phyloP scores from a whole-genome alignment of 345 rosid genomes.

The Syzygium oleosum region DNA sequence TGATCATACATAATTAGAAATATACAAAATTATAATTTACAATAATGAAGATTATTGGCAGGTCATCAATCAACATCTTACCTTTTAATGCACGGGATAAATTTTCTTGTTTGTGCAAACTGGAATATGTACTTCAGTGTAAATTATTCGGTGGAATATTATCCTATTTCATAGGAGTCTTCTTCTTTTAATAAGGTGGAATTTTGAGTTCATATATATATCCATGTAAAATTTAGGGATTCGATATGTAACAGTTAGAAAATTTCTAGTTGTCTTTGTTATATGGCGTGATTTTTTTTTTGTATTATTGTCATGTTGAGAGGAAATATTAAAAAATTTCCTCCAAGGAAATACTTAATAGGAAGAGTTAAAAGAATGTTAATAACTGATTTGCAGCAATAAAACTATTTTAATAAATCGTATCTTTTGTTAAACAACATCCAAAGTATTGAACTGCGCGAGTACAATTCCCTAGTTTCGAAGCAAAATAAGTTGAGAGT shows the following conservation, averaged over 20 bases:
- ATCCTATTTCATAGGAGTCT: neutral
- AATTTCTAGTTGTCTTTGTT: neutral
- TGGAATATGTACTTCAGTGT: neutral
- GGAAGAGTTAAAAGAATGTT: neutral
- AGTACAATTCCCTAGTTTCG: neutral
- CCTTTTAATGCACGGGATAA: neutral
- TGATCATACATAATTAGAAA: neutral
- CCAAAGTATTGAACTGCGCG: neutral
- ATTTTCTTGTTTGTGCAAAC: neutral
- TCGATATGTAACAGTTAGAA: neutral
- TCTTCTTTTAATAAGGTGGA: neutral
- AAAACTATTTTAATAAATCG: neutral
- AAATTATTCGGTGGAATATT: neutral
- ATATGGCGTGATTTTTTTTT: neutral
- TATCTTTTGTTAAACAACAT: neutral
- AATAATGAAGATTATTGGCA: neutral
- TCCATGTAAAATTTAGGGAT: neutral
- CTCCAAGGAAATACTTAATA: neutral
- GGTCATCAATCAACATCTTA: neutral
- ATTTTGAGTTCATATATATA: neutral
- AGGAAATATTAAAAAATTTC: neutral
- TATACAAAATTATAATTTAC: neutral
- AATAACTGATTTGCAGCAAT: neutral
- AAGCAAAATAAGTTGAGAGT: neutral
- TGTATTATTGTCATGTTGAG: neutral